Conservation (phyloP, 1,284 basidiomycete species). For the Boletellus deceptivus region DNA sequence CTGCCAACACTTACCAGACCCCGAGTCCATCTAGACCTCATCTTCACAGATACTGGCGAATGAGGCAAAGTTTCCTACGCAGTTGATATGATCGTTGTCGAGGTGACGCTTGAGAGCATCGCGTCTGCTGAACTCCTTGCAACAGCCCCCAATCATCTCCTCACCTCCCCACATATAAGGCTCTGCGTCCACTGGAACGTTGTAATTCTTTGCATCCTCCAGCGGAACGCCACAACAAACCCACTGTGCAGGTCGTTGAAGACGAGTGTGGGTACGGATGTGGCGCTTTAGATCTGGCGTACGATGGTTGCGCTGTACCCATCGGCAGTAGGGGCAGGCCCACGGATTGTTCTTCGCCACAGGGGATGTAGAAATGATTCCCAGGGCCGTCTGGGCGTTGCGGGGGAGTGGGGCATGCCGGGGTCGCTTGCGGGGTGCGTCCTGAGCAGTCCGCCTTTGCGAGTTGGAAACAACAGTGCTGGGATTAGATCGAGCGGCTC, state of each 20-base stretch:
- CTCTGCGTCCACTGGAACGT: constrained; percentile 27
- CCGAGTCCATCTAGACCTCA: constrained; percentile 14
- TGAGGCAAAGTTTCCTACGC: constrained; percentile 36
- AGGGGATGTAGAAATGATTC: constrained; percentile 12
- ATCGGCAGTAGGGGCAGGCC: constrained; percentile 34
- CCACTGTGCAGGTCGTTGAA: constrained; percentile 30
- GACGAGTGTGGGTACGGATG: constrained; percentile 46
- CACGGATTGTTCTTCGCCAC: constrained; percentile 27
- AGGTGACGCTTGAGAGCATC: constrained; percentile 59
- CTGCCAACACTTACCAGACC: constrained; percentile 8
- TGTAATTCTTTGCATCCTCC: constrained; percentile 33
- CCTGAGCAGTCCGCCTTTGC: constrained; percentile 6
- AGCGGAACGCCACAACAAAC: constrained; percentile 42
- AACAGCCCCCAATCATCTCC: constrained; percentile 51
- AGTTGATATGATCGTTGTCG: constrained; percentile 41
- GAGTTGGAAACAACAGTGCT: not conserved
- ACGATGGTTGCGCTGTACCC: constrained; percentile 40
- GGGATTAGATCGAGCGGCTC: constrained; percentile 7
- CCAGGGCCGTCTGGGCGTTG: constrained; percentile 36
- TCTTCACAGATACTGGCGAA: constrained; percentile 30
- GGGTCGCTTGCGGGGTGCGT: constrained; percentile 27
- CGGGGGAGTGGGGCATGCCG: constrained; percentile 38
- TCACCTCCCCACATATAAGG: constrained; percentile 31
- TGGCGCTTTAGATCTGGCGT: constrained; percentile 55
- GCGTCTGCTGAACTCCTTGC: constrained; percentile 48